phyloP scores from a whole-genome alignment of 1,139 yeast genomes.

The Pichia sp. region DNA sequence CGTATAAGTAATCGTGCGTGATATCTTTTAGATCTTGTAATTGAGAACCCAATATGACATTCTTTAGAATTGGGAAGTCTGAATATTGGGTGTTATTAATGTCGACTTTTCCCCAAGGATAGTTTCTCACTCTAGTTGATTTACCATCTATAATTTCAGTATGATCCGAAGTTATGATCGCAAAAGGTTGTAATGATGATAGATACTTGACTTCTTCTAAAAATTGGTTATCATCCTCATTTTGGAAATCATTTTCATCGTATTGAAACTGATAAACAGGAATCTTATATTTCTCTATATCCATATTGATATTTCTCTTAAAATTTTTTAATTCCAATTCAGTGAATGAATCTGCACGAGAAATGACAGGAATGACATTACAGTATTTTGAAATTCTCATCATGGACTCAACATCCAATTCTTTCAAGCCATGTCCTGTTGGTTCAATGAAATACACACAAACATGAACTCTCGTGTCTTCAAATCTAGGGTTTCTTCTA shows the following conservation, averaged over 20 bases:
- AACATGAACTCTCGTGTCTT: slow-evolving; percentile 57
- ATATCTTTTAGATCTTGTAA: slow-evolving; percentile 66
- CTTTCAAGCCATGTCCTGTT: slow-evolving; percentile 43
- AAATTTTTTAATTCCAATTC: slow-evolving; percentile 35
- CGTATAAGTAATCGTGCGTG: slow-evolving; percentile 61
- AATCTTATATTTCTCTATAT: slow-evolving; percentile 36
- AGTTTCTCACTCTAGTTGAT: slow-evolving; percentile 29
- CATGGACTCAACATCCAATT: slow-evolving; percentile 44
- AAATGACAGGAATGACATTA: slow-evolving; percentile 49
- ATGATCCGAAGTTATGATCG: slow-evolving; percentile 42
- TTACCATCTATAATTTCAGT: slow-evolving; percentile 29
- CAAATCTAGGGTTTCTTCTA: slow-evolving; percentile 42
- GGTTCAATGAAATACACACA: slow-evolving; percentile 54
- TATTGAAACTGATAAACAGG: slow-evolving; percentile 41
- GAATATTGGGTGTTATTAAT: slow-evolving; percentile 42
- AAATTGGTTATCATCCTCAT: slow-evolving; percentile 25
- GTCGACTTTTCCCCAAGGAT: slow-evolving; percentile 38
- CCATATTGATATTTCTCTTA: slow-evolving; percentile 36
- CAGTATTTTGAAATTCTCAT: slow-evolving; percentile 39
- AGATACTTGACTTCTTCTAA: slow-evolving; percentile 26
- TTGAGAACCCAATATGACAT: slow-evolving; percentile 67
- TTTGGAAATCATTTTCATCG: slow-evolving; percentile 21
- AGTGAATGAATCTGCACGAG: slow-evolving; percentile 52
- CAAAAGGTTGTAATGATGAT: slow-evolving; percentile 38
- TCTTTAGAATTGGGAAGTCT: slow-evolving; percentile 59